Evolutionary conservation across 1,139 yeast species (phyloP), one percentile per base, ranked within the genome.

Genomic region (Taphrina communis): DNA sequence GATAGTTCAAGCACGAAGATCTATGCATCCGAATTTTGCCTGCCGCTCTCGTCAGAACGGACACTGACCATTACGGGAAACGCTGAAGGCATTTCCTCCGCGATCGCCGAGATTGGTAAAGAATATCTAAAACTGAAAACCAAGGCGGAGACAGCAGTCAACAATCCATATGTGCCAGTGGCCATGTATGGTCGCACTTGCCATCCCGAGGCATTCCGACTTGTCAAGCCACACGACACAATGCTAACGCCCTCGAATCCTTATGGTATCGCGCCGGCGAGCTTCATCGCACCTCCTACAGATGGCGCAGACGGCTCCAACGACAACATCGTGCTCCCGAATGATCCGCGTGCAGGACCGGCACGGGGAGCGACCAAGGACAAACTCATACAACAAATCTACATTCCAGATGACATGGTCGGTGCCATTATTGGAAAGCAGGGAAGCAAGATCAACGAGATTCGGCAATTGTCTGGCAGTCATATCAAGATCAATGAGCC

Each of bases 401-500:
- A 80, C 73, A 91, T 91, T 58, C 93, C 96, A 50, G 88, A 89
- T 75, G 84, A 85, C 59, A 88, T 83, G 77, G 93, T 90, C 62
- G 97, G 97, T 0, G 86, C 90, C 50, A 88, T 91, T 25, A 91
- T 91, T 73, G 97, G 97, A 7, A 89, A 88, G 78, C 91, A 91
- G 51, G 97, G 97, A 36, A 86, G 87, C 75, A 89, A 88, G 75
- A 88, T 91, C 70, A 89, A 88, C 75, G 91, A 89, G 72, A 88
- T 91, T 60, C 84, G 96, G 73, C 88, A 87, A 72, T 82, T 86
- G 62, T 86, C 94, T 57, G 94, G 96, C 63, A 84, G 91, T 52
- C 87, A 88, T 70, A 90, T 91, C 36, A 85, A 86, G 73, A 88
- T 91, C 67, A 88, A 85, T 72, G 91, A 88, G 62, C 76, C 75